phyloP scores from a whole-genome alignment of 768 basidiomycete species.

The Mycena haematopus region DNA sequence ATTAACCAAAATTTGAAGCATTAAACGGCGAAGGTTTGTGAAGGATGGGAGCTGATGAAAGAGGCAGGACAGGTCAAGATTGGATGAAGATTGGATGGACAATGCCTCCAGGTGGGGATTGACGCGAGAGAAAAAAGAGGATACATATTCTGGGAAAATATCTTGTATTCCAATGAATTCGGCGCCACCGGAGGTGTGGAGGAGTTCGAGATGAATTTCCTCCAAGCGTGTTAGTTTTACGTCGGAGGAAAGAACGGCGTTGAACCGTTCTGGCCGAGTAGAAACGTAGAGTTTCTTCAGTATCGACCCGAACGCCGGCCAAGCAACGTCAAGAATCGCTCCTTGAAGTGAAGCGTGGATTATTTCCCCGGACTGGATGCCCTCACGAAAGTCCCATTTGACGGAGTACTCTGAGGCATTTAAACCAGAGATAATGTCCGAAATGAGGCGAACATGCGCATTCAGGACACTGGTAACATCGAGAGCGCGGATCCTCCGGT shows the following conservation, averaged over 20 bases:
- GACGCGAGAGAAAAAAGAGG: conserved; percentile 15
- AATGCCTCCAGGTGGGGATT: conserved; percentile 10
- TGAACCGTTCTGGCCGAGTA: conserved; percentile 10
- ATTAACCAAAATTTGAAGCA: conserved; percentile 11
- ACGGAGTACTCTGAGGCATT: conserved; percentile 19
- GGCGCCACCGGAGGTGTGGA: background rate
- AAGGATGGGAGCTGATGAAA: conserved; percentile 15
- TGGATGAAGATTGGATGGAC: conserved; percentile 13
- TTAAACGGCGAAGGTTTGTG: conserved; percentile 1
- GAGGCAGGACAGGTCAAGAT: conserved; percentile 13
- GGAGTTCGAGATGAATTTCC: conserved; percentile 15
- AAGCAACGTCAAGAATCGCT: conserved; percentile 7
- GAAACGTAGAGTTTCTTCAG: conserved; percentile 14
- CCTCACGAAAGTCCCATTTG: conserved; percentile 19
- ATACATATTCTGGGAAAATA: conserved; percentile 9
- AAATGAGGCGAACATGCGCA: conserved; percentile 13
- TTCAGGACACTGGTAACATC: background rate
- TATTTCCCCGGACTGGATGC: conserved; percentile 16
- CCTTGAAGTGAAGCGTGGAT: conserved; percentile 19
- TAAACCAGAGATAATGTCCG: conserved; percentile 7
- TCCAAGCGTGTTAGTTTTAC: conserved; percentile 3
- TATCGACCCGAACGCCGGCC: conserved; percentile 18
- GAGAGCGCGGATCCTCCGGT: conserved; percentile 6
- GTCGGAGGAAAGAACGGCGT: conserved; percentile 15
- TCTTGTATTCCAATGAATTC: conserved; percentile 8